phyloP scores from a whole-genome alignment of 192 early-diverging fungal genomes.

The Dispira parvispora region DNA sequence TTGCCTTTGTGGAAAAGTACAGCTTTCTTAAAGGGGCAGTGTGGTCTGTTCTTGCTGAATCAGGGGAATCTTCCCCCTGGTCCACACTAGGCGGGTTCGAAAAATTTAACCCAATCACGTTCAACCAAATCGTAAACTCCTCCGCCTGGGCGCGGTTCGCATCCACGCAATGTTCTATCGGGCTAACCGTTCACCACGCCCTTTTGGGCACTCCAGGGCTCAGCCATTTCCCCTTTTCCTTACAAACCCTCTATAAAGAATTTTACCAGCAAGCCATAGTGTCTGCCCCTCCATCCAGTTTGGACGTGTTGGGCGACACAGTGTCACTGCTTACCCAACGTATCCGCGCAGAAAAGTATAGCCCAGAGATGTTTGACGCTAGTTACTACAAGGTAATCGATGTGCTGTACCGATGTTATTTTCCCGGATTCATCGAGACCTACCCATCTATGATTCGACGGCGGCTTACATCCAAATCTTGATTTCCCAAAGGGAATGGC shows the following conservation, averaged over 20 bases:
- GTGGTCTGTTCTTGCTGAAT: not conserved
- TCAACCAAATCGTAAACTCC: no score
- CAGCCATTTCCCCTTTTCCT: not conserved
- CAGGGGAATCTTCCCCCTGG: no score
- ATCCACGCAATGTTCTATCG: no score
- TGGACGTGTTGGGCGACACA: constrained; percentile 27
- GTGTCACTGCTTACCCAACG: constrained; percentile 24
- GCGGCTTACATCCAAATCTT: no score
- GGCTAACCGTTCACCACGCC: no score
- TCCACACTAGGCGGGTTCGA: no score
- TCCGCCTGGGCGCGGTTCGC: no score
- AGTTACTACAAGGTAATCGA: constrained; percentile 6
- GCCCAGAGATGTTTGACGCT: constrained; percentile 22
- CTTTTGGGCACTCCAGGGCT: not conserved
- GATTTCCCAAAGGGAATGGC: no score
- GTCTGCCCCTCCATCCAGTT: constrained; percentile 26
- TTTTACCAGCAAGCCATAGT: constrained; percentile 34
- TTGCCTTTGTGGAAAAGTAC: constrained; percentile 32
- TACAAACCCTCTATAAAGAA: constrained; percentile 15
- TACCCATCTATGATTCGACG: no score
- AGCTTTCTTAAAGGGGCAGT: constrained; percentile 30
- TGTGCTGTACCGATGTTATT: no score
- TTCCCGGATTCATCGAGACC: no score
- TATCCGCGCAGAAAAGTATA: constrained; percentile 28
- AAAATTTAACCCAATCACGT: no score